These are phyloP conservation scores for Entomortierella lignicola DNA, from an alignment of 192 early-diverging fungal species.

Conservation along the genomic window DNA sequence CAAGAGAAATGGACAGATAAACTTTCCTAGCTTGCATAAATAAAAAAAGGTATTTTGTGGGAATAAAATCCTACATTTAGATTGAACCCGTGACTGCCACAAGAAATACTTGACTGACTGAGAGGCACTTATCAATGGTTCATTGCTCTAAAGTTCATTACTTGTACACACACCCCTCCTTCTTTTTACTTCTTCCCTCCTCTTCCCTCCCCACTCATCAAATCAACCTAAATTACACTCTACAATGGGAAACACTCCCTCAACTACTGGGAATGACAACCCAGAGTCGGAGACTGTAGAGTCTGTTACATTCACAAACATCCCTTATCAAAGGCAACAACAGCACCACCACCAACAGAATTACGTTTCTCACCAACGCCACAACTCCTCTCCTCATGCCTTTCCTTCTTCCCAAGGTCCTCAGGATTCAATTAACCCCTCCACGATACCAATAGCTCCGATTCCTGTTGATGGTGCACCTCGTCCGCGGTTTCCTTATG, in stretches of 20 bases:
- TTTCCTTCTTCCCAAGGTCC: slow-evolving; percentile 27
- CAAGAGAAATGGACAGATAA: no score
- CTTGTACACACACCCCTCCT: no score
- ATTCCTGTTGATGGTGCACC: slow-evolving; percentile 31
- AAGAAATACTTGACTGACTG: no score
- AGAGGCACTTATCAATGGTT: no score
- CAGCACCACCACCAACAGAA: slow-evolving; percentile 5
- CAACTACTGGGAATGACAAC: slow-evolving; percentile 14
- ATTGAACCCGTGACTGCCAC: no score
- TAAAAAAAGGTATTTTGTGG: no score
- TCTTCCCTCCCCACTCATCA: no score
- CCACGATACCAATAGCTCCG: slow-evolving; percentile 45
- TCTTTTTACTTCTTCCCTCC: no score
- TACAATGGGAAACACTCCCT: slow-evolving; percentile 49
- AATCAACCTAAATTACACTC: neutral
- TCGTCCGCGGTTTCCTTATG: slow-evolving; percentile 26
- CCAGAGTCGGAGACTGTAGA: slow-evolving; percentile 28
- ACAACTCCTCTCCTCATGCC: slow-evolving; percentile 17
- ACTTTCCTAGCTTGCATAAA: no score
- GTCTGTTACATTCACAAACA: slow-evolving; percentile 49
- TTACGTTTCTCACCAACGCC: slow-evolving; percentile 32
- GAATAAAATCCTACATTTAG: no score
- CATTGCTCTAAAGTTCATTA: no score
- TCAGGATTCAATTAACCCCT: slow-evolving; percentile 41
- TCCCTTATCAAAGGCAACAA: slow-evolving; percentile 25